Base-by-base conservation (phyloP, 2,329 filamentous ascomycete species). In the Phaeophleospora eucalypticola region DNA sequence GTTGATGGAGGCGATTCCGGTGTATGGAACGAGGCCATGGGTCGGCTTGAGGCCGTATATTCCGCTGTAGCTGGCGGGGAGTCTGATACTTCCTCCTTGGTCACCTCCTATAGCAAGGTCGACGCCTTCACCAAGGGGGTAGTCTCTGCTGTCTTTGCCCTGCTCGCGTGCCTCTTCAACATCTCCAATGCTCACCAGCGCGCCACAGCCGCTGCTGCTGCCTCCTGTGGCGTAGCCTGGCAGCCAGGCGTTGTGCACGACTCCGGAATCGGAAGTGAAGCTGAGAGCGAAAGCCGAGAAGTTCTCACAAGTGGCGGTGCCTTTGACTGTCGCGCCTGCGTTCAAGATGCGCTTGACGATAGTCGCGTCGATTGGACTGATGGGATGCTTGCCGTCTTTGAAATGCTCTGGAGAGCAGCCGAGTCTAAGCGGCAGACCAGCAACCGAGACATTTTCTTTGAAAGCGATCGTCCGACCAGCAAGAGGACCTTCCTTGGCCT, bases 1-100 rank as follows among this genome's bases (percentile, higher is more conserved):
- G 15, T 65, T 55, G 49, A 73, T 60, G 3, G 63, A 61, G 4
- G 63, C 64, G 14, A 68, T 68, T 0, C 71, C 72, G 0, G 71
- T 74, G 48, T 74, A 74, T 1, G 72, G 72, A 0, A 74, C 61
- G 4, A 75, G 48, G n/a, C 84, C 79, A 62, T 93, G 85, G 0
- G 81, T 84, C 1, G 87, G 75, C 67, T 95, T 95, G 49, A 95
- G 75, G 1, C 89, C 89, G 66, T 85, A 95, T 18, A 88, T 71
- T 41, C 88, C 87, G 64, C 87, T 91, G 70, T 86, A 91, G 32
- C 78, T 75, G 1, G 83, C 71, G 0, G 88, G 88, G 33, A 93
- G 79, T 32, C 88, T 81, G 43, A 88, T 79, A 49, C 82, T 87
- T 48, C 86, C 86, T 35, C 85, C 84, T 3, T 83, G 83, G 9